phyloP scores from a whole-genome alignment of 139 green algal species.

The Pycnococcus provasolii region DNA sequence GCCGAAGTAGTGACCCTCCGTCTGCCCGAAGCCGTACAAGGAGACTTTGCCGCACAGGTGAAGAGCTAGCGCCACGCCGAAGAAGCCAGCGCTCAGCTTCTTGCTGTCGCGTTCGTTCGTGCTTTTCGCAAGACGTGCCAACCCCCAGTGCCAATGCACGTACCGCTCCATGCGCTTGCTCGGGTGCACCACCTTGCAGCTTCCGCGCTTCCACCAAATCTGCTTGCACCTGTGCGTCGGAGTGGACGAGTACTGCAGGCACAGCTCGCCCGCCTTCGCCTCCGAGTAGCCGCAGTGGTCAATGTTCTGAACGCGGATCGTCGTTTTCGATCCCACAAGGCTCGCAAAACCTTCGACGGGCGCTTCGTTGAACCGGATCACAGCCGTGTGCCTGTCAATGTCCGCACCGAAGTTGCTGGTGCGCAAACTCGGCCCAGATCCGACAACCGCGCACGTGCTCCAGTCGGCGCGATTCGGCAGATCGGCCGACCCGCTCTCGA shows the following conservation, averaged over 20 bases:
- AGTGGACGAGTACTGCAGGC: conserved; percentile 4
- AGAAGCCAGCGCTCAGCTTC: conserved; percentile 21
- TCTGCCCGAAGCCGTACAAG: conserved; percentile 24
- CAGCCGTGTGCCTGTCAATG: conserved; percentile 16
- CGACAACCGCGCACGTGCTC: not conserved
- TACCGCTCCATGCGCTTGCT: not conserved
- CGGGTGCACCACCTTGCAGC: not conserved
- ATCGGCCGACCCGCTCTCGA: not conserved
- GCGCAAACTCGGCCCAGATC: not conserved
- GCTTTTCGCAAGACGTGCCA: not conserved
- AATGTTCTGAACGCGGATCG: conserved; percentile 22
- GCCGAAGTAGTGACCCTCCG: conserved; percentile 17
- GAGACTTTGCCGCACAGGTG: conserved; percentile 23
- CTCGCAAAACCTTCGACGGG: conserved; percentile 9
- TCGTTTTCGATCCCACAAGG: conserved; percentile 20
- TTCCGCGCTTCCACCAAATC: too few species aligned
- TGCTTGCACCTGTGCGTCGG: conserved; percentile 9
- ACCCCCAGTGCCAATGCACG: not conserved
- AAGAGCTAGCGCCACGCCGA: conserved; percentile 14
- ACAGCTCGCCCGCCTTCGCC: not conserved
- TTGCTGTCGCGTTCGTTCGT: conserved; percentile 8
- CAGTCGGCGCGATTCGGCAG: not conserved
- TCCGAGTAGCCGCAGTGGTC: conserved; percentile 22
- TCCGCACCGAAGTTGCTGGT: conserved; percentile 1
- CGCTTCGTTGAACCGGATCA: conserved; percentile 17